Conservation (phyloP, 345 rosid species). For the Aquilaria yunnanensis region DNA sequence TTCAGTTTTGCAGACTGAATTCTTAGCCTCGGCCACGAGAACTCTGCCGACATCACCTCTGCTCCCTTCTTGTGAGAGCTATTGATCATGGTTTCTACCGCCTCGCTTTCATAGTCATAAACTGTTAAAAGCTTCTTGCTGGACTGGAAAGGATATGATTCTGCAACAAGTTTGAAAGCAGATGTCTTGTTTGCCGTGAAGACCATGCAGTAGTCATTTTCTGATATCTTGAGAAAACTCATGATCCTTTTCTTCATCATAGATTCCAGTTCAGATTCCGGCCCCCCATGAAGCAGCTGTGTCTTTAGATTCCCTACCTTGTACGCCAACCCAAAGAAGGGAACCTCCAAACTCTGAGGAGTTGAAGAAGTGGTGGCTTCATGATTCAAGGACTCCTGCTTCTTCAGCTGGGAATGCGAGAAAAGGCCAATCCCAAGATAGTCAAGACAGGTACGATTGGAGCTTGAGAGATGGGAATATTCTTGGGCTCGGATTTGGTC, state of each 20-base stretch:
- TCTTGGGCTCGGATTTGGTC: conserved; percentile 64
- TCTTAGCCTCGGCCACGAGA: conserved; percentile 86
- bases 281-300: conserved; percentile 71
- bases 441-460: conserved; percentile 79
- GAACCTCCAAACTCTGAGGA: conserved; percentile 36
- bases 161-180: conserved; percentile 89
- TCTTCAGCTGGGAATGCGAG: conserved; percentile 64
- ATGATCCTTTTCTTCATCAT: conserved; percentile 71
- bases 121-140: conserved; percentile 63
- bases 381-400: conserved; percentile 31
- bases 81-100: conserved; percentile 58
- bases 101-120: conserved; percentile 87
- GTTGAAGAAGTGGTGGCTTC: conserved; percentile 38
- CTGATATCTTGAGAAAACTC: conserved; percentile 68
- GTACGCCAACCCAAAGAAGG: conserved; percentile 79
- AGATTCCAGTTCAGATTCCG: conserved; percentile 56
- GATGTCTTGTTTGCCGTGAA: conserved; percentile 84
- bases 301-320: conserved; percentile 74
- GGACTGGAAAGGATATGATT: conserved; percentile 74
- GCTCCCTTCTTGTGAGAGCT: conserved; percentile 77
- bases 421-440: conserved; percentile 87
- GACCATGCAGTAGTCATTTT: conserved; percentile 76
- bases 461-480: conserved; percentile 55
- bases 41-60: conserved; percentile 63
- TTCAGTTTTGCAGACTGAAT: conserved; percentile 59